Evolutionary conservation across 441 rosid species (phyloP).

Genomic region (Erysimum cheiri): DNA sequence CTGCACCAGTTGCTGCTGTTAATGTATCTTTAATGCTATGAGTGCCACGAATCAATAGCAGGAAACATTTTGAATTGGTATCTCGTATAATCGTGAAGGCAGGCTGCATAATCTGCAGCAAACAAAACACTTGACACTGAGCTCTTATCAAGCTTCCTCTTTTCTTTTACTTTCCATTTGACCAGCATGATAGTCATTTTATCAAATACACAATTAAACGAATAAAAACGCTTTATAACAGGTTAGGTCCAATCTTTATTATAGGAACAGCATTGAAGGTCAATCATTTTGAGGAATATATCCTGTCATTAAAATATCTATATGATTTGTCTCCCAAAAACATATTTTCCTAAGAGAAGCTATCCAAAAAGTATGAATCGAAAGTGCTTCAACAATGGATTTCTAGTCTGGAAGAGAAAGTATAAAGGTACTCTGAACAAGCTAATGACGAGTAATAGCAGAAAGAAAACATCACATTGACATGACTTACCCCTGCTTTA

Average conservation of each 20-base stretch:
- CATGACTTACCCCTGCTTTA: constrained; percentile 81
- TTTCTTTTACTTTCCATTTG: background rate
- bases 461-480: background rate
- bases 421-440: background rate
- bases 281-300: background rate
- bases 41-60: constrained; percentile 92
- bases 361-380: constrained; percentile 9
- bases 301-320: background rate
- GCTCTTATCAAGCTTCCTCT: constrained; percentile 9
- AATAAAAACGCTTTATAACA: background rate
- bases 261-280: background rate
- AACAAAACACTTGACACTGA: constrained; percentile 13
- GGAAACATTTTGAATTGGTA: constrained; percentile 63
- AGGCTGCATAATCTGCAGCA: constrained; percentile 88
- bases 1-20: constrained; percentile 97
- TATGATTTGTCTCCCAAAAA: constrained; percentile 16
- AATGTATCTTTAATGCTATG: constrained; percentile 96
- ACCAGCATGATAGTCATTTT: constrained; percentile 12
- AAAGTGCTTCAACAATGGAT: background rate
- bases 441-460: background rate
- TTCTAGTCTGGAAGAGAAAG: background rate
- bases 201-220: background rate
- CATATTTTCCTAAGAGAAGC: constrained; percentile 8
- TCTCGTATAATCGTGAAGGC: constrained; percentile 90
- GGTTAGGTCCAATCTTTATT: constrained; percentile 5